A percentile compares a stretch with the other conserved stretches of the same genome.
Evolutionary conservation across 1,139 yeast species (phyloP).

Genomic region (Pichia sp.): DNA sequence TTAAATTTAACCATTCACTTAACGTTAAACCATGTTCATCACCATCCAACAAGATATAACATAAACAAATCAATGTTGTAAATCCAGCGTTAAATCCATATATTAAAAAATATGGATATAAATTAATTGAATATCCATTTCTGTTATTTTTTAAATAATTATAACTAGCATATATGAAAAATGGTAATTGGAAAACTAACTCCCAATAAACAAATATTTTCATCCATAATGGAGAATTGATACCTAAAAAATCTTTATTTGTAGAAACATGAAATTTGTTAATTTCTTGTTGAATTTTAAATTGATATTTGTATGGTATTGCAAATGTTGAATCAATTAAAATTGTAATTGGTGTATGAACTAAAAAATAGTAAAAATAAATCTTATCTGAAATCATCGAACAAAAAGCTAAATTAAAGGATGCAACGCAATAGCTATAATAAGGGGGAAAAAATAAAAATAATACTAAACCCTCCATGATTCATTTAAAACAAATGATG

Average conservation of each 20-base stretch:
- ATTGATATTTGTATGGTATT: conserved; percentile 48
- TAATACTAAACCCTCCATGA: no score
- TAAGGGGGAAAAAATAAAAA: no score
- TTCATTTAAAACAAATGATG: neutral
- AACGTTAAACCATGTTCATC: conserved; percentile 31
- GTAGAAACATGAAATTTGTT: conserved; percentile 50
- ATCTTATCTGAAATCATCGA: conserved; percentile 36
- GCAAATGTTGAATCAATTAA: conserved; percentile 69
- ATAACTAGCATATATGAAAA: conserved; percentile 46
- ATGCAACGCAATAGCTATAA: no score
- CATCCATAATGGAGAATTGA: conserved; percentile 61
- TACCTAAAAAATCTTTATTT: conserved; percentile 67
- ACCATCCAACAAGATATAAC: conserved; percentile 36
- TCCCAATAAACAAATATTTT: conserved; percentile 65
- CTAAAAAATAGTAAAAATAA: conserved; percentile 43
- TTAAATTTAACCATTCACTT: conserved; percentile 37
- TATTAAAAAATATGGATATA: conserved; percentile 46
- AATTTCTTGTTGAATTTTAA: conserved; percentile 41
- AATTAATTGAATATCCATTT: conserved; percentile 9
- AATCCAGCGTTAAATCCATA: conserved; percentile 75
- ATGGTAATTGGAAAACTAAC: conserved; percentile 67
- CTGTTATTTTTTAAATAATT: conserved; percentile 17
- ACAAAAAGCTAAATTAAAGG: no score
- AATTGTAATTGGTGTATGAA: conserved; percentile 72
- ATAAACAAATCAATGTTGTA: conserved; percentile 63